Conservation (phyloP, 2,329 filamentous ascomycete species). For the Niveomyces coronatus region DNA sequence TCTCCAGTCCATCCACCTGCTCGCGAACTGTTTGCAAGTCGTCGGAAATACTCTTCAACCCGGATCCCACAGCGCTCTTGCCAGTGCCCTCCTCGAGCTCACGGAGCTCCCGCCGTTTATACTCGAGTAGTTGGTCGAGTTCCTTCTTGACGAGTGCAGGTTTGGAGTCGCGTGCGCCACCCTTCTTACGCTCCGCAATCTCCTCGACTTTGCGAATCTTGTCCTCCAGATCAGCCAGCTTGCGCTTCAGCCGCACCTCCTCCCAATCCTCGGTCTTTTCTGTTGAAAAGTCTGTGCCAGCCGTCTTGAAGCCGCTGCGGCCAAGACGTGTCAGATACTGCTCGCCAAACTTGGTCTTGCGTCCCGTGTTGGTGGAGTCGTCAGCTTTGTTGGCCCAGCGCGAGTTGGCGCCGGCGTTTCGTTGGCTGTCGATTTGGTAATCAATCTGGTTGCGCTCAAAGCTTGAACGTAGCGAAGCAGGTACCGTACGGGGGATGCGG, state of each 20-base stretch:
- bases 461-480: constrained; percentile 77
- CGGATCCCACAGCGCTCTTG: constrained; percentile 58
- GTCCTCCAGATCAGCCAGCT: constrained; percentile 77
- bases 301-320: constrained; percentile 66
- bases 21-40: constrained; percentile 87
- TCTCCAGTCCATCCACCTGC: constrained; percentile 84
- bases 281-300: constrained; percentile 81
- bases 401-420: constrained; percentile 46
- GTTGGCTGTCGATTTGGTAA: constrained; percentile 77
- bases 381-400: constrained; percentile 73
- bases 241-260: constrained; percentile 87
- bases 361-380: constrained; percentile 71
- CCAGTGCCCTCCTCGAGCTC: constrained; percentile 65
- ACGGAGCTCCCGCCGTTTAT: constrained; percentile 72
- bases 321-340: constrained; percentile 89
- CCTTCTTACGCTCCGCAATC: constrained; percentile 52
- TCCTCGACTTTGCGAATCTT: constrained; percentile 79
- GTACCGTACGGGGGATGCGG: constrained; percentile 84
- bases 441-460: constrained; percentile 97
- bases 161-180: constrained; percentile 62
- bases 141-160: constrained; percentile 90
- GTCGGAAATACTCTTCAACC: constrained; percentile 67
- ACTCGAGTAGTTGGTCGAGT: constrained; percentile 86
- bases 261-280: constrained; percentile 94
- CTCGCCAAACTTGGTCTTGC: constrained; percentile 95